Evolutionary conservation across 2,329 filamentous ascomycete genomes (phyloP), one percentile per base, ranked within the genome.

Genomic region (Phialophora chinensis): DNA sequence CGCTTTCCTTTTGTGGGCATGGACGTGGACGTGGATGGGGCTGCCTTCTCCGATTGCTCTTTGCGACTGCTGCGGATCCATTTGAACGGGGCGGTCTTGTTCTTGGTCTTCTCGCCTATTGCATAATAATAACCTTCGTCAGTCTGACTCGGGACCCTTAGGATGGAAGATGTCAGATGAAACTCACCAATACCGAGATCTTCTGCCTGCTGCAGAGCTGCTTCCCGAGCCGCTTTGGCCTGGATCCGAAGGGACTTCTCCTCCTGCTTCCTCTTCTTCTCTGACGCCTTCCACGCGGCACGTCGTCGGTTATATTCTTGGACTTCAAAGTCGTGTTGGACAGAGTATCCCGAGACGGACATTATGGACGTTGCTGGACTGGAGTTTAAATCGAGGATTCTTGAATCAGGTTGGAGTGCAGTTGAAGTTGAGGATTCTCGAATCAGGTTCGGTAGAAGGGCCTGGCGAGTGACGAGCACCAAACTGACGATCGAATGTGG

Each of bases 271-370:
- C 44, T 17, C 47, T 33, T 38, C 50, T 63, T 66, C 52, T 68
- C 56, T 6, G 58, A 57, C 6, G 53, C 66, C 47, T 70, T 65
- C 44, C 62, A 63, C 7, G 33, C 27, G 2, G 44, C 58, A n/a
- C 68, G 68, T 5, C 60, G 44, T 23, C 50, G n/a, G 38, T 63
- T 63, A 62, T 70, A 71, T 23, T 63, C 69, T 56, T 70, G 69
- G 35, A 71, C 69, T 54, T 71, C 69, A 20, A 25, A 47, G 62
- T 71, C 69, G 23, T 70, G 62, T 54, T 70, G 66, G 56, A 66
- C 62, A 6, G 68, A 69, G 42, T 64, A 71, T n/a, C 59, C 62
- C 11, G 54, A 62, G 17, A 71, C 53, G 17, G 66, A 61, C 66
- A 70, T 68, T 12, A n/a, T 65, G 49, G 25, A 12, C 25, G n/a